Evolutionary conservation across 306 rosid genomes (phyloP).

Genomic region (Vachellia pachyceras): DNA sequence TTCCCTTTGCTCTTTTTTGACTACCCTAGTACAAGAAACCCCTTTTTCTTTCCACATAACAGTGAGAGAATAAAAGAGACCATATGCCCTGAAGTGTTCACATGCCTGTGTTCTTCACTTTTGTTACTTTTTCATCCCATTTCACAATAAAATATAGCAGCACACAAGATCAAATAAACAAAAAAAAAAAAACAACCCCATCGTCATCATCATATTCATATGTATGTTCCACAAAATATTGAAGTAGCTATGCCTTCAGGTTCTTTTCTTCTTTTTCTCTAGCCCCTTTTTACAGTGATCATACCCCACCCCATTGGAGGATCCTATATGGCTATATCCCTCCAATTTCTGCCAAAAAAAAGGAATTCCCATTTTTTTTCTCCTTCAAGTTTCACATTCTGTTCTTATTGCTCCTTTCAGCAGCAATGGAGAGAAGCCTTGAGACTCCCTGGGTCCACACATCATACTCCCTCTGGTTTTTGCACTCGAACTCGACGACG

Average conservation of each 20-base stretch:
- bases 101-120: slow-evolving; percentile 54
- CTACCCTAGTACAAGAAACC: slow-evolving; percentile 70
- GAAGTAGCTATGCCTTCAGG: slow-evolving; percentile 55
- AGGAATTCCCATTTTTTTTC: slow-evolving; percentile 6
- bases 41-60: slow-evolving; percentile 49
- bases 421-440: slow-evolving; percentile 73
- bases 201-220: slow-evolving; percentile 29
- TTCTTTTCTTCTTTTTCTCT: neutral
- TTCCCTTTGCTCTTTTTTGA: slow-evolving; percentile 53
- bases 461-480: slow-evolving; percentile 79
- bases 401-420: slow-evolving; percentile 65
- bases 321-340: slow-evolving; percentile 13
- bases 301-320: slow-evolving; percentile 51
- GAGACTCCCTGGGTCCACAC: slow-evolving; percentile 92
- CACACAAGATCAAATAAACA: slow-evolving; percentile 19
- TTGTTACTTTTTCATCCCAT: slow-evolving; percentile 44
- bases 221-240: slow-evolving; percentile 45
- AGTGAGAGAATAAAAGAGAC: slow-evolving; percentile 32
- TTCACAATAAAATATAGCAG: slow-evolving; percentile 32
- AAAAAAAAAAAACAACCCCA: slow-evolving; percentile 20
- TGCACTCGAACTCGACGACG: slow-evolving; percentile 86
- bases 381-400: slow-evolving; percentile 42
- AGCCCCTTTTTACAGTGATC: slow-evolving; percentile 56
- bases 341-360: slow-evolving; percentile 40
- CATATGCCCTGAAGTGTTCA: slow-evolving; percentile 34